These are phyloP conservation scores for Grifola frondosa DNA, from an alignment of 1,284 basidiomycete species.

Conservation along the genomic window DNA sequence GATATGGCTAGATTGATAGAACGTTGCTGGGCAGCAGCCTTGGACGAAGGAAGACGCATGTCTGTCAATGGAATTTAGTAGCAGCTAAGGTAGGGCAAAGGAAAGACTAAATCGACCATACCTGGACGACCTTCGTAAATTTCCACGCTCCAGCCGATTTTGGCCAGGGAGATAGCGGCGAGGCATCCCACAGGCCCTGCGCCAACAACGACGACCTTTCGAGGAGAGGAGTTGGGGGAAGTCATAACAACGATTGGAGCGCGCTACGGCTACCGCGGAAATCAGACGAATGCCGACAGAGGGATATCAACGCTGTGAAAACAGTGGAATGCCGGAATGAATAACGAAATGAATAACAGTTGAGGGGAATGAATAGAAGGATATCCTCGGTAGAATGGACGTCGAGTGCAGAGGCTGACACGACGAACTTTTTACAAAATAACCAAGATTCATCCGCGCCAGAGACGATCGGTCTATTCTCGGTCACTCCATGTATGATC, in stretches of 20 bases:
- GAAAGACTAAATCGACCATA: slow-evolving; percentile 38
- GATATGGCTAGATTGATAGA: slow-evolving; percentile 98
- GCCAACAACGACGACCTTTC: slow-evolving; percentile 68
- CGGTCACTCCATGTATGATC: slow-evolving; percentile 17
- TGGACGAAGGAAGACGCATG: slow-evolving; percentile 68
- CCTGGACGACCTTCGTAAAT: slow-evolving; percentile 88
- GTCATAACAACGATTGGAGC: slow-evolving; percentile 9
- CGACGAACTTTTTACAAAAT: slow-evolving; percentile 9
- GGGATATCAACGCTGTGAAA: too few species aligned
- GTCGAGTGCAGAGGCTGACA: too few species aligned
- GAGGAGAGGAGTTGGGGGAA: slow-evolving; percentile 13
- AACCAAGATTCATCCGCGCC: slow-evolving; percentile 9
- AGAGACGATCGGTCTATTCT: slow-evolving; percentile 13
- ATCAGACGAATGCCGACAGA: slow-evolving; percentile 1
- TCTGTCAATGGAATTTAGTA: slow-evolving; percentile 43
- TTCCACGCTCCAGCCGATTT: slow-evolving; percentile 86
- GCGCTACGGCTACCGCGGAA: slow-evolving; percentile 12
- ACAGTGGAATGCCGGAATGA: too few species aligned
- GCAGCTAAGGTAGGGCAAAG: slow-evolving; percentile 15
- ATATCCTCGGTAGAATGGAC: slow-evolving; percentile 9
- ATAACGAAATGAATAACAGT: too few species aligned
- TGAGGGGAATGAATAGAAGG: slow-evolving; percentile 2
- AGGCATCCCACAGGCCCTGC: slow-evolving; percentile 96
- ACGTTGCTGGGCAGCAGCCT: slow-evolving; percentile 64
- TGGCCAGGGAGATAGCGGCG: slow-evolving; percentile 82